Base-by-base conservation (phyloP, 345 rosid genomes). In the Populus euphratica region DNA sequence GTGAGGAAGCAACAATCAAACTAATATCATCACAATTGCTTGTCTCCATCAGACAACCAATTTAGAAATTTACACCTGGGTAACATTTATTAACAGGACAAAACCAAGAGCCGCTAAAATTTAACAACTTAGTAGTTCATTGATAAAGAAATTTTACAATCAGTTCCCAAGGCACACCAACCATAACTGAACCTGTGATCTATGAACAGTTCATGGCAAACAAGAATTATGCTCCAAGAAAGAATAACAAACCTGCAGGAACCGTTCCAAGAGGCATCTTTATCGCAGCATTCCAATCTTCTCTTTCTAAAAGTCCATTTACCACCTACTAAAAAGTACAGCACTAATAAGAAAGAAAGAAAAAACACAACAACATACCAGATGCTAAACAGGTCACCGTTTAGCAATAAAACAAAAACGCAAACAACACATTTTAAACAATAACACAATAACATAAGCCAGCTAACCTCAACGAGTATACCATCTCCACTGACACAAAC, bases 401-500 rank as follows among this genome's bases (percentile, higher is more conserved):
- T 76, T 21, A 62, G 68, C 38, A 63, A 38, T 44, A 76, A 66
- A 66, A 21, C 75, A 67, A 72, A 23, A 9, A 16, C 25, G 20
- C 38, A 66, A 11, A 67, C 59, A 39, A 6, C 33, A 72, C 72
- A 36, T 41, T 36, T 67, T 50, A 66, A 29, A 23, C 64, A 25
- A 8, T 16, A 54, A 47, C 65, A 38, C 75, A 66, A 23, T 2
- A 47, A 70, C 43, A 72, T 72, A 68, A 62, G 0, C 77, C 70
- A 80, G 83, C 87, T 74, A 50, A 96, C 99, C 98, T 96, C 99
- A 77, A 89, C 99, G 78, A 96, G 97, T 44, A 92, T 73, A 36
- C 98, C 99, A 61, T 96, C 99, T 10, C 99, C 99, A 20, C 99
- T 96, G 67, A 93, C 94, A 79, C 98, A 93, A 79, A 93, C 98